These are phyloP conservation scores for Cryphonectria parasitica DNA, from an alignment of 2,329 filamentous ascomycete genomes.

Conservation along the genomic window DNA sequence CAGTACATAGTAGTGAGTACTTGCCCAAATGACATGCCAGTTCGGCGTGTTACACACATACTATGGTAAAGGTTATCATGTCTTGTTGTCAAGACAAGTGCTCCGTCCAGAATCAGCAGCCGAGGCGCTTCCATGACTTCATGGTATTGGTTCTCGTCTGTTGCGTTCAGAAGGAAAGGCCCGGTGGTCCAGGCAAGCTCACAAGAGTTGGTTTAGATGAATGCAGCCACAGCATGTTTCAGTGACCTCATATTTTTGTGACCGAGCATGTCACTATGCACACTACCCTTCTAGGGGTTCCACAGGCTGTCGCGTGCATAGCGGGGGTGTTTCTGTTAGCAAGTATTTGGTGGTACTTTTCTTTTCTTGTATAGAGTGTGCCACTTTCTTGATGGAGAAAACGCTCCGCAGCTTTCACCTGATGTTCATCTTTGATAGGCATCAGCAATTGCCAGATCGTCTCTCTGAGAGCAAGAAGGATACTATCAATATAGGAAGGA, in stretches of 20 bases:
- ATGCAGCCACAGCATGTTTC: slow-evolving; percentile 1
- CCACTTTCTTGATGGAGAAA: neutral
- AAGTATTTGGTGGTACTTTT: neutral
- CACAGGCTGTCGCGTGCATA: neutral
- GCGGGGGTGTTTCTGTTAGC: neutral
- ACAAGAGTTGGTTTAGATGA: neutral
- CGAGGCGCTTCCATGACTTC: neutral
- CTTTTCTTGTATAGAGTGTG: no score
- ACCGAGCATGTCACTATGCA: neutral
- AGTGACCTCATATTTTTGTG: slow-evolving; percentile 6
- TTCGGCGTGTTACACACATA: no score
- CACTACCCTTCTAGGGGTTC: neutral
- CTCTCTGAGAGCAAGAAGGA: neutral
- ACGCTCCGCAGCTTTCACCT: neutral
- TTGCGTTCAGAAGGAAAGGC: neutral
- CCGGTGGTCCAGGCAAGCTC: neutral
- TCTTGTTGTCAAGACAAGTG: neutral
- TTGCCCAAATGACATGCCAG: no score
- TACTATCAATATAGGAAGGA: neutral
- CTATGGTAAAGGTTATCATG: neutral
- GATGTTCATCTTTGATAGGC: neutral
- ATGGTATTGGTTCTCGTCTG: neutral
- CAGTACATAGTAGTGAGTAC: neutral
- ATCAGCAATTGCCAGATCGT: neutral
- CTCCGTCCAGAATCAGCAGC: neutral